Evolutionary conservation across 495 filamentous ascomycete species (phyloP).

Genomic region (Aspergillus asperescens): DNA sequence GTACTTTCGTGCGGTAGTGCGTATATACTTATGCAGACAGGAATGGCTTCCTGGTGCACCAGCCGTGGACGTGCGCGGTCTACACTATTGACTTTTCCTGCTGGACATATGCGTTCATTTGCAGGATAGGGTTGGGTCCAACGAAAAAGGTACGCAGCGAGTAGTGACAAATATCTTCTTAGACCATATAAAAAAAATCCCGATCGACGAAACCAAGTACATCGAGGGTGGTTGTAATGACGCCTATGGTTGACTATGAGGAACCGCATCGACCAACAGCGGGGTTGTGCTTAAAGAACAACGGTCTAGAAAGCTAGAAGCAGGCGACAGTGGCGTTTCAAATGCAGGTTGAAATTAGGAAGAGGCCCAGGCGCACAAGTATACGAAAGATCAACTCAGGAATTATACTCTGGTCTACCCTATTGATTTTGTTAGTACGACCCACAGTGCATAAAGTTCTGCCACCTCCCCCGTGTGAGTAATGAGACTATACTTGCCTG

Average conservation of each 20-base stretch:
- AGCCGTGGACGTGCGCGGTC: not conserved
- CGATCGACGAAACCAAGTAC: not conserved
- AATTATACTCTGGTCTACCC: not conserved
- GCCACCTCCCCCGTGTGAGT: too few species aligned
- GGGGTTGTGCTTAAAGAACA: not conserved
- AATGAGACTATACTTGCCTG: too few species aligned
- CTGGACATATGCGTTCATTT: not conserved
- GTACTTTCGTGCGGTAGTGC: not conserved
- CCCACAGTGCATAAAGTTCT: too few species aligned
- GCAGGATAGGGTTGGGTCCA: not conserved
- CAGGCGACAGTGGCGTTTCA: conserved; percentile 9
- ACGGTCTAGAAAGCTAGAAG: not conserved
- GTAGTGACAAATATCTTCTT: not conserved
- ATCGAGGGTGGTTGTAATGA: not conserved
- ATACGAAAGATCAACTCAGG: conserved; percentile 8
- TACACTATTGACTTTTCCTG: not conserved
- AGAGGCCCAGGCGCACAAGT: conserved; percentile 14
- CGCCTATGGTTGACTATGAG: conserved; percentile 2
- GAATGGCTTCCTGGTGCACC: not conserved
- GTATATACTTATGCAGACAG: not conserved
- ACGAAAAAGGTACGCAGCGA: conserved; percentile 7
- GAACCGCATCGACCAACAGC: conserved; percentile 8
- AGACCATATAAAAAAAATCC: not conserved
- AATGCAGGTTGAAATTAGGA: conserved; percentile 6
- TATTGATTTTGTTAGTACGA: too few species aligned